Conservation (phyloP, 768 basidiomycete genomes). For the Collybiopsis luxurians region DNA sequence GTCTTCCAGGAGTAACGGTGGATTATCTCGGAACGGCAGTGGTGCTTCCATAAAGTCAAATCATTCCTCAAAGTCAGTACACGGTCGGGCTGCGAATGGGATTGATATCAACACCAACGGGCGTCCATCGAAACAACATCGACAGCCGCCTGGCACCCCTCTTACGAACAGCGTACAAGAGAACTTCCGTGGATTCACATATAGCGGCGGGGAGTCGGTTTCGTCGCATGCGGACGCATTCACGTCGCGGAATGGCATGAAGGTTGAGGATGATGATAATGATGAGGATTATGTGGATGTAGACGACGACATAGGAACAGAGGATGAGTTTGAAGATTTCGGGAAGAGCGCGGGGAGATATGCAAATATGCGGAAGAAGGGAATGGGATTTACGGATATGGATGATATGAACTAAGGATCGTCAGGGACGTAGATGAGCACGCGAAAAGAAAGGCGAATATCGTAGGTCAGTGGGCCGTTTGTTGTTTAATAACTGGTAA, state of each 20-base stretch:
- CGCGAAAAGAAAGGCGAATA: too few relatives aligned
- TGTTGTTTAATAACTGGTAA: too few relatives aligned
- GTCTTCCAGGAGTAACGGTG: constrained; percentile 11
- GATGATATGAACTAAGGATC: constrained; percentile 25
- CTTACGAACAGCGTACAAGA: constrained; percentile 93
- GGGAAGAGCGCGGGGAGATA: constrained; percentile 66
- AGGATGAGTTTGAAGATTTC: constrained; percentile 76
- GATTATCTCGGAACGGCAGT: constrained; percentile 7
- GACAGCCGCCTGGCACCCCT: constrained; percentile 50
- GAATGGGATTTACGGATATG: constrained; percentile 37
- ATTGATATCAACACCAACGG: constrained; percentile 60
- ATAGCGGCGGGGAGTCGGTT: constrained; percentile 72
- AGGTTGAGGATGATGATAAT: constrained; percentile 34
- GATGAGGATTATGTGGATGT: constrained; percentile 19
- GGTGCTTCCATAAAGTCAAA: not conserved
- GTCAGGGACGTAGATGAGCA: not conserved
- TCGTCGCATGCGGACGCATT: constrained; percentile 39
- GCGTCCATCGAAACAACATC: constrained; percentile 43
- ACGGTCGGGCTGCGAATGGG: constrained; percentile 24
- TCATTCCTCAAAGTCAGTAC: constrained; percentile 2
- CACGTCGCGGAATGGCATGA: constrained; percentile 18
- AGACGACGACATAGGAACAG: constrained; percentile 59
- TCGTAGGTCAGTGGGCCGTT: too few relatives aligned
- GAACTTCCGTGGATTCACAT: constrained; percentile 95
- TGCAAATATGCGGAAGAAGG: constrained; percentile 53